Percentiles rank a stretch among this genome's conserved stretches.
Conservation (phyloP, 2,329 filamentous ascomycete species). For the Talaromyces atroroseus region DNA sequence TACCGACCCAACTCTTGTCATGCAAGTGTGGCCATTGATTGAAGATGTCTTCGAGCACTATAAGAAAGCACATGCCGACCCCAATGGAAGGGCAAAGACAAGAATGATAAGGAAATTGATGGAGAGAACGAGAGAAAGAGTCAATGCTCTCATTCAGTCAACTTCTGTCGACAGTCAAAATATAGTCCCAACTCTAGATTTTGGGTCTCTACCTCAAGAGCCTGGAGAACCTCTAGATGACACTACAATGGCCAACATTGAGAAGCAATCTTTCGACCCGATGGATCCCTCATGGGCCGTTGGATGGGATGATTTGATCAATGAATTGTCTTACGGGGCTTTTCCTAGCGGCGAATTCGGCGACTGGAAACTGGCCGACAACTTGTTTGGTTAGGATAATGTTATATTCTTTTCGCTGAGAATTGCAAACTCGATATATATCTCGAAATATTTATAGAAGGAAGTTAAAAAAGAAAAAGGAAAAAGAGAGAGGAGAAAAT, state of each 20-base stretch:
- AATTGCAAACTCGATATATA: not conserved
- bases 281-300: slow-evolving; percentile 1
- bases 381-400: not conserved
- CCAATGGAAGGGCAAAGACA: not conserved
- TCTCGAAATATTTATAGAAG: no score
- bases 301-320: slow-evolving; percentile 4
- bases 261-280: not conserved
- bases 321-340: slow-evolving; percentile 1
- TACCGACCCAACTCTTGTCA: slow-evolving; percentile 17
- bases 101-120: not conserved
- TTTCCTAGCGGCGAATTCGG: not conserved
- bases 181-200: not conserved
- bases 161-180: not conserved
- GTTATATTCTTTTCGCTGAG: no score
- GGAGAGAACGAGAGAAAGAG: not conserved
- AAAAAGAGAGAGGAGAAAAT: no score
- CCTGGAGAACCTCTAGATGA: not conserved
- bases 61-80: not conserved
- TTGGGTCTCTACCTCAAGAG: not conserved
- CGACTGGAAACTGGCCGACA: slow-evolving; percentile 3
- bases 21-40: slow-evolving; percentile 23
- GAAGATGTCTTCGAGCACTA: slow-evolving; percentile 16
- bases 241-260: not conserved
- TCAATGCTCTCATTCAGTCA: slow-evolving; percentile 1
- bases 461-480: no score